Conservation (phyloP, 1,284 basidiomycete genomes). For the Sanghuangporus sanghuang region DNA sequence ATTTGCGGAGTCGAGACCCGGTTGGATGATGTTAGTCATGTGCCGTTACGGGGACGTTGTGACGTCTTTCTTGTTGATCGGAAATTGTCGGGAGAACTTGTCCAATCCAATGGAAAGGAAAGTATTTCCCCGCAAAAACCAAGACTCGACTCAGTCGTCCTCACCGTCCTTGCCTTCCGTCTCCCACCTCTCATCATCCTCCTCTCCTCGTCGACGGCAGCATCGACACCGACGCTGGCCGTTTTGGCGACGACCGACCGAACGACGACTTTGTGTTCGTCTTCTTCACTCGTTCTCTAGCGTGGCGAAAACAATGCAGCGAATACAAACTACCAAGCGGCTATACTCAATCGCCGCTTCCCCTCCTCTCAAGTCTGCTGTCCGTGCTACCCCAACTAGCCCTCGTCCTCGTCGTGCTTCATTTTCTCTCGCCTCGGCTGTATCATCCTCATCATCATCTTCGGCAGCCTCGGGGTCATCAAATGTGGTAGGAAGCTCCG, state of each 20-base stretch:
- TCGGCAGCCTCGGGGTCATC: not conserved
- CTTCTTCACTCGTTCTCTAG: not conserved
- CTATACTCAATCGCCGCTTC: conserved; percentile 10
- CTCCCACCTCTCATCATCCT: not conserved
- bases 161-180: not conserved
- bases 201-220: not conserved
- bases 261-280: not conserved
- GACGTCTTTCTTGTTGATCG: not conserved
- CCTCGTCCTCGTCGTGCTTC: conserved; percentile 10
- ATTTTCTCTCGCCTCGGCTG: not conserved
- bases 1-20: not conserved
- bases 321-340: conserved; percentile 10
- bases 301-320: conserved; percentile 5
- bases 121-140: conserved; percentile 1
- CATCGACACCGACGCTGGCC: not conserved
- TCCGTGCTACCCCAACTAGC: not conserved
- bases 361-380: not conserved
- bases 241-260: not conserved
- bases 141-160: not conserved
- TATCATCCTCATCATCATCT: not conserved
- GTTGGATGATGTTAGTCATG: not conserved
- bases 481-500: not conserved
- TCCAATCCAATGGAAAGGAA: not conserved
- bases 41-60: not conserved
- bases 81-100: not conserved